A percentile compares a stretch with the other conserved stretches of the same genome.
Conservation (phyloP, 495 filamentous ascomycete species). For the Podospora pseudoanserina region DNA sequence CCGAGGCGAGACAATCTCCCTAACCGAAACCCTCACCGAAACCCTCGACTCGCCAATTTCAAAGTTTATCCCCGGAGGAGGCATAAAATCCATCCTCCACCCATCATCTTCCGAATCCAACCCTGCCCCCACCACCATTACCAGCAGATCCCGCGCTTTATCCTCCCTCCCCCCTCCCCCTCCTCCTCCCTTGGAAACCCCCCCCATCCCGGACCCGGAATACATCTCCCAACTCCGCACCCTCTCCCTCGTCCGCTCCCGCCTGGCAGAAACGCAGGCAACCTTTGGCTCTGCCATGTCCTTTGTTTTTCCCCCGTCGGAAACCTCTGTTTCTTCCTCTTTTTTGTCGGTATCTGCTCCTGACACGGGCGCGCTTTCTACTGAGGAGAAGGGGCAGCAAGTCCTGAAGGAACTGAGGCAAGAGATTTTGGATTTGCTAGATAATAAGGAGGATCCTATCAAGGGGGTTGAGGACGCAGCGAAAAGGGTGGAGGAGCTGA, state of each 20-base stretch:
- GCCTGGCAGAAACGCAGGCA: constrained; percentile 80
- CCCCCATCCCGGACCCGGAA: constrained; percentile 52
- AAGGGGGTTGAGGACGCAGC: constrained; percentile 65
- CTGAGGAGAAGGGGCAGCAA: constrained; percentile 76
- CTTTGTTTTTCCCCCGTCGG: constrained; percentile 82
- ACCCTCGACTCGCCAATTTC: constrained; percentile 63
- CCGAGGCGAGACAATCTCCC: constrained; percentile 73
- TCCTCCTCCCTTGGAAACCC: constrained; percentile 11
- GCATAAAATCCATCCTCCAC: constrained; percentile 16
- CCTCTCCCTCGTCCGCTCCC: constrained; percentile 71
- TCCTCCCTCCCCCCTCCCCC: constrained; percentile 13
- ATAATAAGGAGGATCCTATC: constrained; percentile 46
- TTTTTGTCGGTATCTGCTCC: constrained; percentile 81
- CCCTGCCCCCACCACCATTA: constrained; percentile 14
- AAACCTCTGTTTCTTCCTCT: constrained; percentile 65
- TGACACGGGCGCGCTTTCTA: constrained; percentile 61
- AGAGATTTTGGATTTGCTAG: constrained; percentile 67
- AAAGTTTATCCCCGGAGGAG: constrained; percentile 60
- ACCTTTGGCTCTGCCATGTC: constrained; percentile 92
- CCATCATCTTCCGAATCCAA: constrained; percentile 4
- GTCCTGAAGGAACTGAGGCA: constrained; percentile 62
- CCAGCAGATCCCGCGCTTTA: background rate
- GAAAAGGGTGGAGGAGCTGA: constrained; percentile 66
- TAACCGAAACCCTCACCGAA: constrained; percentile 74
- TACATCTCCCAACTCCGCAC: constrained; percentile 77